A percentile compares a stretch with the other conserved stretches of the same genome.
Conservation (phyloP, 2,329 filamentous ascomycete genomes). For the Paecilomyces variotii region DNA sequence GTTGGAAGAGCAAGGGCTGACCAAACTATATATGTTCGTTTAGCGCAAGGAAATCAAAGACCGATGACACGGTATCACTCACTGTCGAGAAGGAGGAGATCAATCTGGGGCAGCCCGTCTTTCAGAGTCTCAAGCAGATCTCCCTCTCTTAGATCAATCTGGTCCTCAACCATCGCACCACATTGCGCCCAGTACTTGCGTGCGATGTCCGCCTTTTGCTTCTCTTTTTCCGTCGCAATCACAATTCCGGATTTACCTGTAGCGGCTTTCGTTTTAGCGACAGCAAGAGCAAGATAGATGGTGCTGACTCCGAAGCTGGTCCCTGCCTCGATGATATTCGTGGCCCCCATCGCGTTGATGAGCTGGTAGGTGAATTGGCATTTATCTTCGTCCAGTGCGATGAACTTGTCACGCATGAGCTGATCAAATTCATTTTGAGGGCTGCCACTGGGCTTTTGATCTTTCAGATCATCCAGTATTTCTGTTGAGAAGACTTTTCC, state of each 20-base stretch:
- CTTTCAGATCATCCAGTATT: conserved; percentile 9
- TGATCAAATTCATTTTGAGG: conserved; percentile 12
- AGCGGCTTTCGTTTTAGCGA: conserved; percentile 16
- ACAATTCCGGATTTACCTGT: conserved; percentile 21
- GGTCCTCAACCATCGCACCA: conserved; percentile 20
- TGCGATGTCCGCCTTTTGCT: conserved; percentile 23
- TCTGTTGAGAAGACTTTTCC: conserved; percentile 14
- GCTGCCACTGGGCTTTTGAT: not conserved
- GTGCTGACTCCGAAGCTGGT: conserved; percentile 38
- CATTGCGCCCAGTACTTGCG: conserved; percentile 27
- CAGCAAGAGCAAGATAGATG: conserved; percentile 36
- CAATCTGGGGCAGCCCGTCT: conserved; percentile 19
- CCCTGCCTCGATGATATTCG: conserved; percentile 34
- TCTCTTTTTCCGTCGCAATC: conserved; percentile 34
- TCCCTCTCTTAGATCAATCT: conserved; percentile 34
- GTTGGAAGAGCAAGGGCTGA: conserved; percentile 47
- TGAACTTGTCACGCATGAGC: conserved; percentile 32
- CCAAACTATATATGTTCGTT: conserved; percentile 40
- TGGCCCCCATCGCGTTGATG: conserved; percentile 10
- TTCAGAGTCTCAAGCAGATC: conserved; percentile 34
- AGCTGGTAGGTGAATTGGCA: conserved; percentile 29
- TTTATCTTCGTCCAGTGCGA: conserved; percentile 36
- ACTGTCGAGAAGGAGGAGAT: conserved; percentile 30
- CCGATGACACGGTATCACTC: conserved; percentile 6
- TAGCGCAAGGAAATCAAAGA: not conserved